A percentile compares a stretch with the other conserved stretches of the same genome.
Conservation (phyloP, 2,329 filamentous ascomycete species). For the Corinectria fuckeliana region DNA sequence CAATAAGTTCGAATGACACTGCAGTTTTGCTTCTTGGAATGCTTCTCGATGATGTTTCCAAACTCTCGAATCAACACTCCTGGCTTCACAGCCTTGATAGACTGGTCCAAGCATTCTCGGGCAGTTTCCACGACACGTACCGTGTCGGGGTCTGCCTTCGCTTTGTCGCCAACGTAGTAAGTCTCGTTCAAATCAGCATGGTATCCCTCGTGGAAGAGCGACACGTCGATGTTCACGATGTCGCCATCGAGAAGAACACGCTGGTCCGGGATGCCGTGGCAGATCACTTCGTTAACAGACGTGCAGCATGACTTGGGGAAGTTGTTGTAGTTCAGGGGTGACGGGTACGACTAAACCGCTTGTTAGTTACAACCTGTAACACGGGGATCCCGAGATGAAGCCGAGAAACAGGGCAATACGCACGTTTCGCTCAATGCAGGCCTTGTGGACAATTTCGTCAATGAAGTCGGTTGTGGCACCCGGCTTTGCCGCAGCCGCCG, state of each 20-base stretch:
- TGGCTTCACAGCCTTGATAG: slow-evolving; percentile 91
- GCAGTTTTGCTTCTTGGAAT: slow-evolving; percentile 84
- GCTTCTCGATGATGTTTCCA: slow-evolving; percentile 93
- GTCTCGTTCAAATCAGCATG: slow-evolving; percentile 98
- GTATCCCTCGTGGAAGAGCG: slow-evolving; percentile 91
- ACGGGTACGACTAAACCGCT: slow-evolving; percentile 81
- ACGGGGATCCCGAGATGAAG: not conserved
- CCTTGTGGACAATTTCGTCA: slow-evolving; percentile 93
- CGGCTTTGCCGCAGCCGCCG: slow-evolving; percentile 82
- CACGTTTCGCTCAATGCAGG: slow-evolving; percentile 90
- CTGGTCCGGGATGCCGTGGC: slow-evolving; percentile 96
- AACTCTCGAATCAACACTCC: slow-evolving; percentile 92
- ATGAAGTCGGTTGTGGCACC: slow-evolving; percentile 96
- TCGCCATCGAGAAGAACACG: slow-evolving; percentile 88
- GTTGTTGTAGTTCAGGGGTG: slow-evolving; percentile 91
- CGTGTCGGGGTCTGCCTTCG: slow-evolving; percentile 81
- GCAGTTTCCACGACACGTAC: slow-evolving; percentile 91
- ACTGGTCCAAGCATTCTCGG: slow-evolving; percentile 86
- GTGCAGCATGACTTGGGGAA: slow-evolving; percentile 99
- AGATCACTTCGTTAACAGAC: slow-evolving; percentile 96
- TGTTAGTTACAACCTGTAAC: slow-evolving; percentile 13
- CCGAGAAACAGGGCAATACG: slow-evolving; percentile 42
- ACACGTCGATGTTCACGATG: slow-evolving; percentile 96
- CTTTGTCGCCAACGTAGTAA: slow-evolving; percentile 94
- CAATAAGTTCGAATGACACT: slow-evolving; percentile 96